Conservation (phyloP, 345 rosid genomes). For the Linum lewisii region DNA sequence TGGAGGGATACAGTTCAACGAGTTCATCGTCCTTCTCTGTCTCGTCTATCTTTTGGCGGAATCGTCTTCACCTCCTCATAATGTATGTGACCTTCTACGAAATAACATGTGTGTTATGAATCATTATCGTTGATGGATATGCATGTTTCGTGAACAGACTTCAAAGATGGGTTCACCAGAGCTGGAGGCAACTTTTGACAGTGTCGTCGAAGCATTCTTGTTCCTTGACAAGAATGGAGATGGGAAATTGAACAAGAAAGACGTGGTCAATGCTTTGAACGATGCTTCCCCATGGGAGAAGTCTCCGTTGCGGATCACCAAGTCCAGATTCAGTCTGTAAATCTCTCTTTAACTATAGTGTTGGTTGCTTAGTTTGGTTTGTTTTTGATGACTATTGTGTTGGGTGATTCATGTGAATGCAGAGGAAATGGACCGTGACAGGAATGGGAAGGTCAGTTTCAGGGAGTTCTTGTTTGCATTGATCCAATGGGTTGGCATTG, state of each 20-base stretch:
- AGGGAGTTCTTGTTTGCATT: slow-evolving; percentile 75
- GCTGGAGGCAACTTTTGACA: slow-evolving; percentile 60
- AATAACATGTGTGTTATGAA: too few relatives aligned
- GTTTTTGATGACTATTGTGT: slow-evolving; percentile 3
- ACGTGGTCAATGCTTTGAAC: slow-evolving; percentile 53
- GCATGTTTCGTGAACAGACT: slow-evolving; percentile 22
- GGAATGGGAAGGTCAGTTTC: slow-evolving; percentile 66
- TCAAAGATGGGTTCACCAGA: slow-evolving; percentile 32
- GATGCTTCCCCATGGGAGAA: slow-evolving; percentile 57
- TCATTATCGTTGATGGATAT: too few relatives aligned
- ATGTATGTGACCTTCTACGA: slow-evolving; percentile 15
- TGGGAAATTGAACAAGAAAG: slow-evolving; percentile 67
- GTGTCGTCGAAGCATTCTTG: slow-evolving; percentile 63
- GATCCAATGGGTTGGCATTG: slow-evolving; percentile 61
- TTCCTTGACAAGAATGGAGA: slow-evolving; percentile 74
- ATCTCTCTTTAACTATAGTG: slow-evolving; percentile 5
- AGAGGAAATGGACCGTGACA: slow-evolving; percentile 93
- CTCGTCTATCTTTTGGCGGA: slow-evolving; percentile 59
- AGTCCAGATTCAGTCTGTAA: slow-evolving; percentile 52
- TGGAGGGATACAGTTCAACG: slow-evolving; percentile 71
- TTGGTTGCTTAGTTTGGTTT: neutral
- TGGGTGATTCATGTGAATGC: slow-evolving; percentile 26
- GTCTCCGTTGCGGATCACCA: slow-evolving; percentile 59
- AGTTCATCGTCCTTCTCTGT: slow-evolving; percentile 71
- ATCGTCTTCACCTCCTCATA: slow-evolving; percentile 31